Base-by-base conservation (phyloP, 108 stramenopile species). In the Schizochytrium sp. region DNA sequence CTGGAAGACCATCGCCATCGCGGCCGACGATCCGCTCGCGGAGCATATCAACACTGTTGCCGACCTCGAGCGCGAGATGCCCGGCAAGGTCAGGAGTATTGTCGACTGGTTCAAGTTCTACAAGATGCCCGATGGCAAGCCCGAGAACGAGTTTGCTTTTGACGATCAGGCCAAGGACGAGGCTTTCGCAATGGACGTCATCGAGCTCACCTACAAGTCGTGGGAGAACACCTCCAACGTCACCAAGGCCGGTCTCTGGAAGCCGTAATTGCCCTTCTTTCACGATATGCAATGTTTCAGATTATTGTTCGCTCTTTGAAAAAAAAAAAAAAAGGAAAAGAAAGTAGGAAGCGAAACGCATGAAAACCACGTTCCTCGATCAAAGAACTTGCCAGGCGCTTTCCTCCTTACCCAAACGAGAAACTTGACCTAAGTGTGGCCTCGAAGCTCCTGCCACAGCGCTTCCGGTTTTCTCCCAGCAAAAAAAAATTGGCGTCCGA, bases 81-180 rank as follows among this genome's bases (percentile, higher is more conserved):
- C 95, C 48, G 98, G 98, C 69, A 96, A 97, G 88, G 93, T 98
- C 57, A 98, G 98, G 92, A 23, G 25, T 4, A 34, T 89, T 25
- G 45, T 76, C 34, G 29, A 60, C 58, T 99, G 99, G 99, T 98
- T 99, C 96, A 96, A 97, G 87, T 98, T 98, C 98, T 99, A 99
- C 96, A 99, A 99, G 96, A 98, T 98, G 29, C 98, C 99, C 23
- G 98, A 99, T 94, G 97, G 97, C 91, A 99, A 99, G 96, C 98
- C 99, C 14, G 89, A 23, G 29, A 87, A 87, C 87, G n/a, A 57
- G n/a, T 57, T 87, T 55, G 87, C 48, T 0, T 87, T 98, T 88
- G 99, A 98, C 87, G 99, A 99, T 92, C 96, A 96, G 93, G 96
- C 92, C 89, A 91, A 99, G 91, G 91, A 96, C 91, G 95, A 95